Evolutionary conservation across 1,284 basidiomycete species (phyloP).

Genomic region (Irpex sp.): DNA sequence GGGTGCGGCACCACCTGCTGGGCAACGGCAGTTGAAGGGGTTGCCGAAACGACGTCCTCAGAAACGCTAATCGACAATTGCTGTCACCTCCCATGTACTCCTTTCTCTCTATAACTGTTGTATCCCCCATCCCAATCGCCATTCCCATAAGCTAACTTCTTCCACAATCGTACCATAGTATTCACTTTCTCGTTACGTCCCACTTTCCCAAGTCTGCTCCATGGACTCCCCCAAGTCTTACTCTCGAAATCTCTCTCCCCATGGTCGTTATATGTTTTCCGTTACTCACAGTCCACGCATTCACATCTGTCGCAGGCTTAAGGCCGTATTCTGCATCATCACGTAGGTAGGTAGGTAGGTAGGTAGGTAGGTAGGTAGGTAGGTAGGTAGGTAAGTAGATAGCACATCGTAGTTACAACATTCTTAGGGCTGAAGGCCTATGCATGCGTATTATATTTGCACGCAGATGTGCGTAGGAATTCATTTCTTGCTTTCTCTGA

Average conservation of each 20-base stretch:
- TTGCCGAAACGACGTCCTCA: conserved; percentile 28
- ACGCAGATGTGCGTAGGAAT: conserved; percentile 25
- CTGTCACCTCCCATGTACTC: neutral
- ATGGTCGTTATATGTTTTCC: neutral
- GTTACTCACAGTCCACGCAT: neutral
- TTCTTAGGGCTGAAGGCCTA: conserved; percentile 25
- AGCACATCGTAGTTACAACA: conserved; percentile 9
- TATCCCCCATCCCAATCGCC: neutral
- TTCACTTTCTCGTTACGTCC: neutral
- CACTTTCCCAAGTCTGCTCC: neutral
- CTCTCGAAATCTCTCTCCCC: conserved; percentile 1
- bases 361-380: conserved; percentile 20
- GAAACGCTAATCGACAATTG: conserved; percentile 20
- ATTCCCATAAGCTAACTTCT: neutral
- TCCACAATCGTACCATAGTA: neutral
- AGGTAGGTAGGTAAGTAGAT: conserved; percentile 19
- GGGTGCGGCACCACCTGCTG: conserved; percentile 27
- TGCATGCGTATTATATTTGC: conserved; percentile 29
- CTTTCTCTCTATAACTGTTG: conserved; percentile 2
- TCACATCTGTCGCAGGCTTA: conserved; percentile 21
- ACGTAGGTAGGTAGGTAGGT: conserved; percentile 23
- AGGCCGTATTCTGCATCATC: conserved; percentile 20
- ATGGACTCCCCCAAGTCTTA: neutral
- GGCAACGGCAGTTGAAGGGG: conserved; percentile 27
- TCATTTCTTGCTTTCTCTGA: conserved; percentile 3